These are phyloP conservation scores for Aureoboletus auriporus DNA, from an alignment of 768 basidiomycete genomes.

Conservation along the genomic window DNA sequence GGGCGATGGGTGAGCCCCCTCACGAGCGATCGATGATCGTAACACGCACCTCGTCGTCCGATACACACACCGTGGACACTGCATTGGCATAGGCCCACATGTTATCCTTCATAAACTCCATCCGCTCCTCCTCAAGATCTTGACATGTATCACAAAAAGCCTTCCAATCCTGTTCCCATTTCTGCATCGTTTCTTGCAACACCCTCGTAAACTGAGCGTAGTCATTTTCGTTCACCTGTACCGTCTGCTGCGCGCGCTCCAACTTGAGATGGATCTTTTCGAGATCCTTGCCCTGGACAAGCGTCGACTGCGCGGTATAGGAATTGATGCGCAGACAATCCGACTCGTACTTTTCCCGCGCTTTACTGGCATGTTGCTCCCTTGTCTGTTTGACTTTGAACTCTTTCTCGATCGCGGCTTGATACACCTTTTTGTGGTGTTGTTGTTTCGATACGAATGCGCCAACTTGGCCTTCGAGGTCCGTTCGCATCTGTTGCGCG, in stretches of 20 bases:
- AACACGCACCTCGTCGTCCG: conserved; percentile 83
- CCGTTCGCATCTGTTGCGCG: conserved; percentile 68
- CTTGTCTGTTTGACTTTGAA: conserved; percentile 88
- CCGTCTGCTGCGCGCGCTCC: conserved; percentile 84
- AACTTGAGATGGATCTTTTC: conserved; percentile 87
- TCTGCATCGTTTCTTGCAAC: conserved; percentile 69
- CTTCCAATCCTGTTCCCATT: conserved; percentile 96
- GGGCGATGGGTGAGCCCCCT: not conserved
- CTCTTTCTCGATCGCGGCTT: conserved; percentile 79
- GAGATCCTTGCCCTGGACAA: conserved; percentile 90
- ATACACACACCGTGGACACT: conserved; percentile 92
- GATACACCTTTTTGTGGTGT: conserved; percentile 69
- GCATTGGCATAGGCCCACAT: conserved; percentile 96
- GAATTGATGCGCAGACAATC: conserved; percentile 94
- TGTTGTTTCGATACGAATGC: conserved; percentile 63
- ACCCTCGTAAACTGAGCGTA: conserved; percentile 84
- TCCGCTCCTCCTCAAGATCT: conserved; percentile 92
- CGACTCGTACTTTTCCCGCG: conserved; percentile 88
- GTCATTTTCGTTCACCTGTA: conserved; percentile 88
- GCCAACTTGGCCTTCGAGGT: conserved; percentile 63
- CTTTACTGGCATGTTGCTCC: conserved; percentile 80
- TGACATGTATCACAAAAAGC: conserved; percentile 91
- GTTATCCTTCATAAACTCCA: conserved; percentile 92
- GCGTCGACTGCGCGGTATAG: conserved; percentile 84
- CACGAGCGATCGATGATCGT: not conserved